Conservation (phyloP, 108 stramenopile species). For the Cyclotella atomus region DNA sequence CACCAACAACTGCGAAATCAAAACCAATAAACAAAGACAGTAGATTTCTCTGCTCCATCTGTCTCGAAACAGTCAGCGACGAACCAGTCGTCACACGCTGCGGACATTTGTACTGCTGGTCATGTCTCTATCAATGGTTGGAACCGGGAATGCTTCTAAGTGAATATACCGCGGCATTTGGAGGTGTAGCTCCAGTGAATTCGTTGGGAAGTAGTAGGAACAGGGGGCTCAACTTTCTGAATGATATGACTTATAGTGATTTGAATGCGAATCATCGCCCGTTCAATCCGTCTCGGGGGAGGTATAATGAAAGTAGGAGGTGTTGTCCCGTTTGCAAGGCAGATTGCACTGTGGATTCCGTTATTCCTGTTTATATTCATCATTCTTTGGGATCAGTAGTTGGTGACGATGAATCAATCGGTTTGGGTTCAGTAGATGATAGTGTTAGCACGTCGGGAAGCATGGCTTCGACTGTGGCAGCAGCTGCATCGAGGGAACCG, state of each 20-base stretch:
- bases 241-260: constrained; percentile 21
- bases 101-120: constrained; percentile 80
- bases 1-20: not conserved
- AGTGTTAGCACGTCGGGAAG: not conserved
- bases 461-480: not conserved
- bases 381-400: constrained; percentile 9
- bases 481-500: not conserved
- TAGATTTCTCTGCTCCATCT: constrained; percentile 68
- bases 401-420: not conserved
- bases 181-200: not conserved
- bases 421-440: not conserved
- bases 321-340: constrained; percentile 88
- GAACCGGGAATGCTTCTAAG: constrained; percentile 37
- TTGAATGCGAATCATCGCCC: constrained; percentile 25
- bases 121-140: constrained; percentile 65
- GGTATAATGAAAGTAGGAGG: constrained; percentile 46
- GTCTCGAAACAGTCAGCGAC: constrained; percentile 58
- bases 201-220: not conserved
- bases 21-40: constrained; percentile 19
- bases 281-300: constrained; percentile 5
- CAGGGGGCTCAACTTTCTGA: constrained; percentile 26
- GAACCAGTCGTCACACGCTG: constrained; percentile 78
- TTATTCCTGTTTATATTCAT: constrained; percentile 86
- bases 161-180: constrained; percentile 39
- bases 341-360: constrained; percentile 63